Base-by-base conservation (phyloP, 2,329 filamentous ascomycete species). In the Bipolaris sorokiniana region DNA sequence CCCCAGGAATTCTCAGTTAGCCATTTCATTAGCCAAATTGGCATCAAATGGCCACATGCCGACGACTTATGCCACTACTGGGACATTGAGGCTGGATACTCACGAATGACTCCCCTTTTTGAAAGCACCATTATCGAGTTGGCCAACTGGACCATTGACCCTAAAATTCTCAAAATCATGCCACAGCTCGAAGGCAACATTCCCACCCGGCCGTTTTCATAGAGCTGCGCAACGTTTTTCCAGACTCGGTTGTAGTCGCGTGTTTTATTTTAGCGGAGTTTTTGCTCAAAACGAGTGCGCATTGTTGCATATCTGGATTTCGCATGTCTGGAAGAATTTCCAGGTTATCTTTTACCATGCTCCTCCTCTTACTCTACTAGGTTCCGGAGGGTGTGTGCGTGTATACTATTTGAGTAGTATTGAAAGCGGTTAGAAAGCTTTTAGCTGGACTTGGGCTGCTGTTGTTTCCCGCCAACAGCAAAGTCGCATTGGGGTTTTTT, bases 41-140 rank as follows among this genome's bases (percentile, higher is more conserved):
- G 64, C 7, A 56, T 74, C 28, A 66, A 59, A 31, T 76, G 73
- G 73, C 71, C 70, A 13, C 75, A 74, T 51, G 69, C 71, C 15
- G 71, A 76, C 36, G 71, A 75, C 40, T 67, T 70, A 18, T 75
- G 73, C 60, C 71, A 75, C 55, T 76, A 74, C 52, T 75, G 72
- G 72, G 73, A 76, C 42, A 71, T 74, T 15, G 71, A 74, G 45
- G 61, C 69, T 22, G 70, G 65, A n/a, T 71, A 67, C 48, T 72
- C 70, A 5, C 68, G 70, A 31, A 62, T 76, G 63, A 71, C 70
- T 1, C 72, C 73, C 1, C 61, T 75, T 1, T 76, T 75, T 38
- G 70, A 75, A 47, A 72, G 62, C 36, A 69, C 70, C 18, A 65
- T 75, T 31, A 59, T 62, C 26, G 70, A 76, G 20, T 48, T 76